Conservation (phyloP, 208 protist species). For the Trichomonas vaginalis region DNA sequence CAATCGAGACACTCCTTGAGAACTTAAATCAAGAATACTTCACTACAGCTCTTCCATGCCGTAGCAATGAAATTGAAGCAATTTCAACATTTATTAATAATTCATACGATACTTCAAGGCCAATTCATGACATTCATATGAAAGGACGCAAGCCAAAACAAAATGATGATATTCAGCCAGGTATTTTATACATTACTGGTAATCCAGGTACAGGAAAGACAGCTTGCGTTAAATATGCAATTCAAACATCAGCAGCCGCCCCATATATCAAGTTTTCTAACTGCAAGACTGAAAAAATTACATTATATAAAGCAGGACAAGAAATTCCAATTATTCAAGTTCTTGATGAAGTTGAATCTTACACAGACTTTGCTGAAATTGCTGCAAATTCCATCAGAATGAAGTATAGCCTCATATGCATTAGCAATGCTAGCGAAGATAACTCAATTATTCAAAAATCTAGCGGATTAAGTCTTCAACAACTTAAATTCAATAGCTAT, state of each 20-base stretch:
- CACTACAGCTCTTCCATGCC: not conserved
- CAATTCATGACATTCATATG: not conserved
- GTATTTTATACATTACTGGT: conserved; percentile 9
- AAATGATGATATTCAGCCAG: too few species aligned
- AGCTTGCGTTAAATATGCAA: not conserved
- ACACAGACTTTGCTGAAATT: not conserved
- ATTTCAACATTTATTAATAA: not conserved
- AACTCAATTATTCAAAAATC: not conserved
- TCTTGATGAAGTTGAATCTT: conserved; percentile 13
- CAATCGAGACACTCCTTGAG: not conserved
- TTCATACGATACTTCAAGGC: not conserved
- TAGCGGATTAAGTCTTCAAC: too few species aligned
- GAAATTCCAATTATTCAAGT: not conserved
- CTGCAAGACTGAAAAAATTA: not conserved
- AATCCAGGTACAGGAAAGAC: conserved; percentile 23
- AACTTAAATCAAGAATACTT: not conserved
- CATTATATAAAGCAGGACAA: too few species aligned
- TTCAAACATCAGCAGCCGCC: not conserved
- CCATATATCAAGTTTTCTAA: not conserved
- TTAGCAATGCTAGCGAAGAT: not conserved
- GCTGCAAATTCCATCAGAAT: not conserved
- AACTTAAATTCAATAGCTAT: not conserved
- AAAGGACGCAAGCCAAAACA: not conserved
- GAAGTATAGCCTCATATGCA: not conserved
- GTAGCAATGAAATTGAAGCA: not conserved